Percentiles rank a stretch among this genome's conserved stretches.
Conservation (phyloP, 768 basidiomycete genomes). For the Tricholoma terreum region DNA sequence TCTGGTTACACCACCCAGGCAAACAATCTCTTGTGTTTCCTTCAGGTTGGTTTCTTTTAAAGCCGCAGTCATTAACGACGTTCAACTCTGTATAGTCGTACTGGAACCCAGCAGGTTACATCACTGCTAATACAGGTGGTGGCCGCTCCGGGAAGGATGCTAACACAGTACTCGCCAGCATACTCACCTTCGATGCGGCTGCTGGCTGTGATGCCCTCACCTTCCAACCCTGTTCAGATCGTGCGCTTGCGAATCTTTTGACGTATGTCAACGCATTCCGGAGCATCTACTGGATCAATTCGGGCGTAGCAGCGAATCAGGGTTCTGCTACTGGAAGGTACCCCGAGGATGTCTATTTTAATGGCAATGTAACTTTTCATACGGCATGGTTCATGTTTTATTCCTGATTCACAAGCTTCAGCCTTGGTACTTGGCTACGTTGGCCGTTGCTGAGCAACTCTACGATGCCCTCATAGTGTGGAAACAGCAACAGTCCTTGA, state of each 20-base stretch:
- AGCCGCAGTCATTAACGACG: neutral
- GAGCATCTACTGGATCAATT: constrained; percentile 61
- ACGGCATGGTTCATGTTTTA: constrained; percentile 10
- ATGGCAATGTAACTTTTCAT: constrained; percentile 55
- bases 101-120: constrained; percentile 64
- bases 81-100: constrained; percentile 52
- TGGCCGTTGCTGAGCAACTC: constrained; percentile 73
- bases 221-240: constrained; percentile 81
- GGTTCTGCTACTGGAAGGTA: constrained; percentile 79
- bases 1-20: constrained; percentile 58
- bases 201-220: constrained; percentile 72
- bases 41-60: constrained; percentile 60
- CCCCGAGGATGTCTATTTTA: constrained; percentile 67
- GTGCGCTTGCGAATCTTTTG: constrained; percentile 63
- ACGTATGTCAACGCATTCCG: constrained; percentile 71
- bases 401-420: constrained; percentile 23
- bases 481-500: constrained; percentile 46
- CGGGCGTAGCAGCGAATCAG: constrained; percentile 45
- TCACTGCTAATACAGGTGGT: constrained; percentile 75
- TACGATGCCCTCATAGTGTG: constrained; percentile 70
- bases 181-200: constrained; percentile 69
- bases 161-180: constrained; percentile 69
- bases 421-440: constrained; percentile 78
- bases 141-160: constrained; percentile 76
- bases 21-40: constrained; percentile 64